Percentiles rank a stretch among this genome's conserved stretches.
phyloP scores from a whole-genome alignment of 129 eudicot genomes.

The Tagetes erecta region DNA sequence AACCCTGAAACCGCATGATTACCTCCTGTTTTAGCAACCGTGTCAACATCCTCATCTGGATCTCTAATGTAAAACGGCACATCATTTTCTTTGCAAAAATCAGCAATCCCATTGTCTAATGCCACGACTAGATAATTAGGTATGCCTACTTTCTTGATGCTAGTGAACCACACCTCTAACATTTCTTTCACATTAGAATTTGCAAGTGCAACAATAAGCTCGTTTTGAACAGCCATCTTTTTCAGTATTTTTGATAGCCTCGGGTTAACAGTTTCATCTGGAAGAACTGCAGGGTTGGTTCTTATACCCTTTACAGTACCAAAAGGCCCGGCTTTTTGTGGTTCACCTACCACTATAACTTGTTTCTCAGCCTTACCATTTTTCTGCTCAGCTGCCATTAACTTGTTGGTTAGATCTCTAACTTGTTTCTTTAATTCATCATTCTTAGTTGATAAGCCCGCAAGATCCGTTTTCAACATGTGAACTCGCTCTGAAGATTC shows the following conservation, averaged over 20 bases:
- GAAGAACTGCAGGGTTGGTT: conserved; percentile 61
- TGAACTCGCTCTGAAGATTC: conserved; percentile 49
- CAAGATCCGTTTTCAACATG: conserved; percentile 48
- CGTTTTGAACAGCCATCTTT: conserved; percentile 58
- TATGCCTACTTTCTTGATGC: conserved; percentile 63
- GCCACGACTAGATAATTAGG: conserved; percentile 73
- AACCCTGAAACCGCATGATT: conserved; percentile 77
- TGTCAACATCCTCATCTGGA: conserved; percentile 55
- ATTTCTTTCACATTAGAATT: conserved; percentile 67
- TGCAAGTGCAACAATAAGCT: conserved; percentile 72
- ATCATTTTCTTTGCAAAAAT: conserved; percentile 59
- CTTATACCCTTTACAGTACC: conserved; percentile 72
- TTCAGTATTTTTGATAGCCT: conserved; percentile 59
- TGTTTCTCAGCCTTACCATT: conserved; percentile 57
- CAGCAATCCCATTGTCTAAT: conserved; percentile 54
- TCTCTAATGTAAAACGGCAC: conserved; percentile 67
- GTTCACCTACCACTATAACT: conserved; percentile 38
- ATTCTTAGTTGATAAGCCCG: conserved; percentile 45
- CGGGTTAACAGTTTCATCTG: conserved; percentile 66
- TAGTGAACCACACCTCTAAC: conserved; percentile 56
- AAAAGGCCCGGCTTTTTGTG: conserved; percentile 68
- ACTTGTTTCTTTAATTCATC: conserved; percentile 57
- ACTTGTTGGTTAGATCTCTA: conserved; percentile 50
- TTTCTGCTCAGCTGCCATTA: conserved; percentile 55
- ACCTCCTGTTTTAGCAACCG: conserved; percentile 50